Conservation (phyloP, 345 rosid species). For the Boechera divaricarpa region DNA sequence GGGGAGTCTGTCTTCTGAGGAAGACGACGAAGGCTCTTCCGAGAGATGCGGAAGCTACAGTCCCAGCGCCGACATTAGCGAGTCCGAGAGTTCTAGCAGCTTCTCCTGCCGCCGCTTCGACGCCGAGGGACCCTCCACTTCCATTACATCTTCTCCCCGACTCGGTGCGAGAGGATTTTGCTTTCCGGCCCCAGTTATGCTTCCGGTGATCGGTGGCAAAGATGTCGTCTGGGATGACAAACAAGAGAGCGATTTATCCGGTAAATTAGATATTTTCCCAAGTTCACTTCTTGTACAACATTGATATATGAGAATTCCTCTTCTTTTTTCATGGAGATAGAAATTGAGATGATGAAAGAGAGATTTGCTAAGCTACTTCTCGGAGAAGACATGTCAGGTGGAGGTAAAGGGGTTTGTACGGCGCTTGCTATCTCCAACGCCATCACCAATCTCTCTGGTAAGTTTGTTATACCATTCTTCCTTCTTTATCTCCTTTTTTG, state of each 20-base stretch:
- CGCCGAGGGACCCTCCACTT: constrained; percentile 69
- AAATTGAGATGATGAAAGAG: constrained; percentile 97
- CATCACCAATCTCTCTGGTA: constrained; percentile 97
- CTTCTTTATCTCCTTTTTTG: background rate
- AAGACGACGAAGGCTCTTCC: constrained; percentile 63
- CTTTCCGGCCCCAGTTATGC: constrained; percentile 61
- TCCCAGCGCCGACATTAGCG: constrained; percentile 94
- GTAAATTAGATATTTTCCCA: constrained; percentile 38
- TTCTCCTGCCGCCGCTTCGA: constrained; percentile 74
- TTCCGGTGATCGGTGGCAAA: constrained; percentile 70
- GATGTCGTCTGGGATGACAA: constrained; percentile 70
- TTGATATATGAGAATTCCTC: too few relatives aligned
- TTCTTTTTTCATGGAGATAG: constrained; percentile 38
- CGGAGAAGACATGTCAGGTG: constrained; percentile 99
- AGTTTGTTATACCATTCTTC: background rate
- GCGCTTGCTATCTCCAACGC: constrained; percentile 99
- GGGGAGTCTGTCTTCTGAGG: constrained; percentile 79
- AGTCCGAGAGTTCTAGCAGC: constrained; percentile 92
- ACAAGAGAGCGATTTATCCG: constrained; percentile 73
- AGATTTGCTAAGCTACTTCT: constrained; percentile 94
- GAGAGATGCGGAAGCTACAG: constrained; percentile 93
- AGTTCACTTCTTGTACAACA: too few relatives aligned
- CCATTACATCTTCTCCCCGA: constrained; percentile 71
- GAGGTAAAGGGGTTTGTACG: constrained; percentile 97
- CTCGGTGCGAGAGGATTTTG: constrained; percentile 43